phyloP scores from a whole-genome alignment of 1,139 yeast species.

The Eremothecium sinecaudum region DNA sequence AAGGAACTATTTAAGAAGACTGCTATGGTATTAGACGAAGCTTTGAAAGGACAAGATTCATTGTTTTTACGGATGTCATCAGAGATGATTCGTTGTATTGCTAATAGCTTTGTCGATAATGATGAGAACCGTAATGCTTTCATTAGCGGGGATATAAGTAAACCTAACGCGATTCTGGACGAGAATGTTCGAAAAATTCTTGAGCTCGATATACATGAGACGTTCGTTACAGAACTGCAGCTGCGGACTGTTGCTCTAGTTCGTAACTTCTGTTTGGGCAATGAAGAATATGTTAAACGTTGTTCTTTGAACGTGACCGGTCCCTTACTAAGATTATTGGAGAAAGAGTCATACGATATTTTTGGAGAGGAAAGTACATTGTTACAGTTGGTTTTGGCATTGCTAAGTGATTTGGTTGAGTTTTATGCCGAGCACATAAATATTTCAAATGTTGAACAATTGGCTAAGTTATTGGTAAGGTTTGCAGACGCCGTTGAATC shows the following conservation, averaged over 20 bases:
- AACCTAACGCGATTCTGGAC: constrained; percentile 12
- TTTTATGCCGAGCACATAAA: constrained; percentile 7
- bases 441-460: constrained; percentile 9
- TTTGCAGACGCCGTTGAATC: neutral
- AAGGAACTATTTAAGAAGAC: constrained; percentile 14
- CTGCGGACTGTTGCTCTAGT: constrained; percentile 23
- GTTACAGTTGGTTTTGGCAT: constrained; percentile 17
- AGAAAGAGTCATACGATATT: constrained; percentile 9
- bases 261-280: constrained; percentile 25
- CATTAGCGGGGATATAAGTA: constrained; percentile 8
- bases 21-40: constrained; percentile 11
- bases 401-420: constrained; percentile 16
- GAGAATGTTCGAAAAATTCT: constrained; percentile 17
- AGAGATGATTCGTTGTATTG: constrained; percentile 27
- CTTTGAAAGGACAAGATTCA: constrained; percentile 9
- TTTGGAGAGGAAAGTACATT: constrained; percentile 13
- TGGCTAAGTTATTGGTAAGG: neutral
- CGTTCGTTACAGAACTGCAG: constrained; percentile 16
- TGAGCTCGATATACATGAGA: constrained; percentile 7
- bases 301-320: constrained; percentile 11
- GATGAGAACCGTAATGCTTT: constrained; percentile 23
- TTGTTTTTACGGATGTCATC: constrained; percentile 19
- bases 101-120: constrained; percentile 28
- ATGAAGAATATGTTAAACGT: constrained; percentile 13
- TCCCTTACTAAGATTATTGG: constrained; percentile 14